Base-by-base conservation (phyloP, 2,329 filamentous ascomycete species). In the Apiospora phragmitis region DNA sequence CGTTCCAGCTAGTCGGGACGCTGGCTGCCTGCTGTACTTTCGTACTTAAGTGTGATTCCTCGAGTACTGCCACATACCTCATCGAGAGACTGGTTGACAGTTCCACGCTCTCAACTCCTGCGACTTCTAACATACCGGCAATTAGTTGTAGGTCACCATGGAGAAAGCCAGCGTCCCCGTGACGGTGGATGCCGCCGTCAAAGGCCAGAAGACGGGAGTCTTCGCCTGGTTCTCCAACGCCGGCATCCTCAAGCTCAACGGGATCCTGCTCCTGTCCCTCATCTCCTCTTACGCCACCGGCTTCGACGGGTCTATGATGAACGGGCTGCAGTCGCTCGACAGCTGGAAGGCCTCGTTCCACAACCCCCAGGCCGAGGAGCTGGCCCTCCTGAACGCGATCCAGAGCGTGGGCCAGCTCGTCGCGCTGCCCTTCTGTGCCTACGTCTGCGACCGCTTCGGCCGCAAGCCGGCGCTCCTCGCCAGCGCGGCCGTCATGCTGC, bases 281-380 rank as follows among this genome's bases (percentile, higher is more conserved):
- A 74, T 78, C 24, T 76, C 75, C 3, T 74, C 72, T 47, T 77
- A 77, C 67, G 76, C 76, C 1, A 78, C 68, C 9, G 76, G 76
- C 11, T 78, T 76, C 68, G 77, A 78, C 49, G 74, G 79, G 9
- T 78, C 80, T 1, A 73, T 79, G 16, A 80, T 81, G n/a, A 85
- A 85, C 71, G 84, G 83, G 14, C 77, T 85, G 0, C 83, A 85
- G 69, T 79, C 83, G 11, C 77, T 84, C 0, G 71, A 77, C 0
- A 76, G 80, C 71, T 86, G 84, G 84, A 79, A 80, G 68, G 70
- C 72, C 1, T 84, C 83, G 70, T 84, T 86, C 68, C 76, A 77
- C 35, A 74, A 81, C 47, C 83, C 82, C 1, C 55, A 73, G 18
- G 81, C 80, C 4, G 76, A 79, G n/a, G 74, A 79, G 21, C 78